A percentile compares a stretch with the other conserved stretches of the same genome.
These are phyloP conservation scores for Pistacia atlantica DNA, from an alignment of 345 rosid species.

Conservation along the genomic window DNA sequence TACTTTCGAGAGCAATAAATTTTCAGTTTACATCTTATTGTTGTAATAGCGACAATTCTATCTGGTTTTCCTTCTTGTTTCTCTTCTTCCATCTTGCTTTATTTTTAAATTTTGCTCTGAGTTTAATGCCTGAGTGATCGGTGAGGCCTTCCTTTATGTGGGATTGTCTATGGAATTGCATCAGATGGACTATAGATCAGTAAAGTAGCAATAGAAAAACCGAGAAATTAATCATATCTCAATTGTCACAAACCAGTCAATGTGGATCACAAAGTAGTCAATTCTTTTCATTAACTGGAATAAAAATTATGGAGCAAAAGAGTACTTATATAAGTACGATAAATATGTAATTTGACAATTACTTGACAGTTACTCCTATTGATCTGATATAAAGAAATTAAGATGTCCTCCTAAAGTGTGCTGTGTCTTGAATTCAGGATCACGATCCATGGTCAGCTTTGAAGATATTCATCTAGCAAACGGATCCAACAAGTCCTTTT, in stretches of 20 bases:
- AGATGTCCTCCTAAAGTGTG: neutral
- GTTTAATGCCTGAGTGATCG: neutral
- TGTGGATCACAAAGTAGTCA: neutral
- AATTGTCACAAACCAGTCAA: neutral
- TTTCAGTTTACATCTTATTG: neutral
- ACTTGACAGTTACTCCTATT: neutral
- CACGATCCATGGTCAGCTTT: slow-evolving; percentile 53
- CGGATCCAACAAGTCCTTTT: slow-evolving; percentile 29
- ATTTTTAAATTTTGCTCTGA: neutral
- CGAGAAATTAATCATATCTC: neutral
- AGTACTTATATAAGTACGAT: neutral
- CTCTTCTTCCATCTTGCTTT: neutral
- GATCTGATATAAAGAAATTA: neutral
- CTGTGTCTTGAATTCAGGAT: slow-evolving; percentile 26
- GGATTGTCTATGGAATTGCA: neutral
- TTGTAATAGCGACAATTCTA: neutral
- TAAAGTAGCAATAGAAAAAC: neutral
- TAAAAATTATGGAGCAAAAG: neutral
- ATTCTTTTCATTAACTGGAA: neutral
- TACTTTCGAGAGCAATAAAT: neutral
- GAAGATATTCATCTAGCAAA: slow-evolving; percentile 35
- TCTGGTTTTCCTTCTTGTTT: neutral
- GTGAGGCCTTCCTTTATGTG: too few relatives aligned
- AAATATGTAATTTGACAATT: neutral
- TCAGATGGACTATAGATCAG: neutral